Conservation (phyloP, 371 early-diverging fungal genomes). For the Vairimorpha ceranae region DNA sequence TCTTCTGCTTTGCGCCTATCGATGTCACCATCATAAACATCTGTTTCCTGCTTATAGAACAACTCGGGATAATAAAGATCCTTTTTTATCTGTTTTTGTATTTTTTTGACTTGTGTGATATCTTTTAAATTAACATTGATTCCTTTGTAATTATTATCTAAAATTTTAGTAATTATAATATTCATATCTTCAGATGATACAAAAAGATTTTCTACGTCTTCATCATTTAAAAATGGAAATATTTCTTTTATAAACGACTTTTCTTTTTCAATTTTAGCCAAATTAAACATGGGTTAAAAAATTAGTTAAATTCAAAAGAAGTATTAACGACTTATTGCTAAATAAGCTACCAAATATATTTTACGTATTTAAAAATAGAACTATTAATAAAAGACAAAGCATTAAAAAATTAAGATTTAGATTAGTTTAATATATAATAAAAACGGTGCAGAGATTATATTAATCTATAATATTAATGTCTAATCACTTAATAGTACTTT, state of each 20-base stretch:
- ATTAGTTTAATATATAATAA: no score
- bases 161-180: slow-evolving; percentile 11
- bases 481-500: no score
- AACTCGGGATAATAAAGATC: slow-evolving; percentile 21
- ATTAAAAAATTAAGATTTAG: no score
- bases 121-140: slow-evolving; percentile 3
- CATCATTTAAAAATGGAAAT: slow-evolving; percentile 19
- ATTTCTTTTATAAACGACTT: slow-evolving; percentile 22
- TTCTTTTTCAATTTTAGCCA: neutral
- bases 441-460: no score
- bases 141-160: slow-evolving; percentile 13
- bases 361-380: no score
- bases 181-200: slow-evolving; percentile 1
- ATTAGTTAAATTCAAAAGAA: no score
- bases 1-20: neutral
- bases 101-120: neutral
- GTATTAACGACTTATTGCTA: no score
- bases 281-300: neutral
- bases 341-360: neutral
- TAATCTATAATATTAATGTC: no score
- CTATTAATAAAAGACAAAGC: no score
- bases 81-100: neutral
- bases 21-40: neutral
- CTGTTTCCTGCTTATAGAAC: neutral
- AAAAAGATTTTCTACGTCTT: neutral